Evolutionary conservation across 192 early-diverging fungal genomes (phyloP), one percentile per base, ranked within the genome.

Genomic region (Rhizoclosmatium globosum): DNA sequence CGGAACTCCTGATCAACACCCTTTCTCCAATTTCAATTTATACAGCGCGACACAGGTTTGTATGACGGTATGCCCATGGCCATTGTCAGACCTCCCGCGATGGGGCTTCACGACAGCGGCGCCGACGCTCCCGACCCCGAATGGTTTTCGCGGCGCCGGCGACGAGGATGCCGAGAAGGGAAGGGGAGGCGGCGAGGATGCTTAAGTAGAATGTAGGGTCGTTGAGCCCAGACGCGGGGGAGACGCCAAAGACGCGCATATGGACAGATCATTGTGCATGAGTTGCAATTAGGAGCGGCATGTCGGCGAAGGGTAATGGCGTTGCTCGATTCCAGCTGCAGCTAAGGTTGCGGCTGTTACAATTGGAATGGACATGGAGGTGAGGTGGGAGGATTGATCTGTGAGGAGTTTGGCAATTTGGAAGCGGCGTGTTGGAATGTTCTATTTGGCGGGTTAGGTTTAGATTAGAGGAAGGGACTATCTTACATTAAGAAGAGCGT

Each of bases 41-140:
- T 76, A 61, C 17, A 76, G 38, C 4, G 19, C 62, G 9, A 45
- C 74, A 56, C 74, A 76, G 3, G 74, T 76, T 48, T 67, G 41
- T 3, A 76, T 46, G 19, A 76, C 74, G 9, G 74, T 64, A 76
- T 42, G 2, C 74, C 74, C 74, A 76, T 76, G 4, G 74, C 74
- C 42, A 76, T 43, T 11, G 74, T 76, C 21, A 76, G 23, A 13
- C 74, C 74, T 42, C 21, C 74, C 46, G 74, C 74, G 39, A 76
- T 67, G 74, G 74, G 15, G 74, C 74, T 50, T 76, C 74, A 76
- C 64, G 4, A 76, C 48, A 4, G 62, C 74, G 3, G 74, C 74
- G 4, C 62, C 74, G 1, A 76, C 64, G 53, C 62, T 66, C 15
- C 74, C 74, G 38, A 76, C 74, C 4, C 74, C 74, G 74, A 38